phyloP scores from a whole-genome alignment of 306 rosid genomes.

The Sicyos edulis region DNA sequence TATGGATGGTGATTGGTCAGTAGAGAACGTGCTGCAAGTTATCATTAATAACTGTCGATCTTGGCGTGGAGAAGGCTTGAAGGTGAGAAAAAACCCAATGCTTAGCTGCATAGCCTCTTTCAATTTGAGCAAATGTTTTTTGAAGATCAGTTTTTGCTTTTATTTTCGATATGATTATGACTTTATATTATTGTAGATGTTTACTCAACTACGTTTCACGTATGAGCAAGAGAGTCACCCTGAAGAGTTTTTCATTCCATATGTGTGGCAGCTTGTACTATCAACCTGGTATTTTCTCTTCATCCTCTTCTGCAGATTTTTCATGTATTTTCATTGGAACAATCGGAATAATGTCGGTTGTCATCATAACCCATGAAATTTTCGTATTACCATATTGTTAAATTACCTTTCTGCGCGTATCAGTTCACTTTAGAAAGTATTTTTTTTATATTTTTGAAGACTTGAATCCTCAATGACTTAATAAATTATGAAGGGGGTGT shows the following conservation, averaged over 20 bases:
- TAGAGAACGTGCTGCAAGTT: constrained; percentile 80
- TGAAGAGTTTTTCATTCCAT: constrained; percentile 94
- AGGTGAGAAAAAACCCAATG: constrained; percentile 44
- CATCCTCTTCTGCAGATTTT: constrained; percentile 18
- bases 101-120: constrained; percentile 15
- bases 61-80: constrained; percentile 98
- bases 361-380: not conserved
- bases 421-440: not conserved
- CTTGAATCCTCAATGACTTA: not conserved
- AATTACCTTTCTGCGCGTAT: too few species aligned
- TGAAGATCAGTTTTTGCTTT: not conserved
- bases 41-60: constrained; percentile 82
- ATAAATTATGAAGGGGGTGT: not conserved
- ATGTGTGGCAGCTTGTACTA: constrained; percentile 88
- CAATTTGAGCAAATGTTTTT: constrained; percentile 13
- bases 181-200: constrained; percentile 56
- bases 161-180: not conserved
- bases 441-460: not conserved
- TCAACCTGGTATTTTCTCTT: constrained; percentile 61
- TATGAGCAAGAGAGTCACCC: constrained; percentile 99
- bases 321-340: not conserved
- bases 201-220: constrained; percentile 88
- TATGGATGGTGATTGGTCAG: constrained; percentile 86
- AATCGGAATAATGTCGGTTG: not conserved
- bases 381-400: too few species aligned